Evolutionary conservation across 2,329 filamentous ascomycete genomes (phyloP), one percentile per base, ranked within the genome.

Genomic region (Talaromyces verruculosus): DNA sequence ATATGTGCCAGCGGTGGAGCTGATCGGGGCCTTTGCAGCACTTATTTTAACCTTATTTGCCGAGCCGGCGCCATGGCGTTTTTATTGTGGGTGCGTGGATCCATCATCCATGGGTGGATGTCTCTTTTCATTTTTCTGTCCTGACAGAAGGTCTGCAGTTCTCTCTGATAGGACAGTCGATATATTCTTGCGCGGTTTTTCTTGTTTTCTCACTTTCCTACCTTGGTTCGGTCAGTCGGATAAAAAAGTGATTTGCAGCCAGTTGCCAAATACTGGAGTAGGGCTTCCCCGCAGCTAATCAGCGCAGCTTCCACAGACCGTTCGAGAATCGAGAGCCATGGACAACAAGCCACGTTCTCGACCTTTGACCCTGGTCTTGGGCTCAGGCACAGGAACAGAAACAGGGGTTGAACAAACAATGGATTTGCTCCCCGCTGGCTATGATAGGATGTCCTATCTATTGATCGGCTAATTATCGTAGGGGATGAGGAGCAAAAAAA

Each of bases 291-390:
- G 37, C 60, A 35, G 53, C 65, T 66, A 63, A 66, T 66, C 60
- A 62, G 35, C 43, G 28, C 22, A n/a, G 17, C 45, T 63, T 51
- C 65, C 65, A 63, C 57, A 55, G 53, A 35, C 51, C 13, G 61
- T 33, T 66, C 61, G 25, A 66, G 65, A 66, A 39, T 28, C n/a
- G 17, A 33, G 43, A 58, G 35, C 65, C 65, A 60, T 63, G 65
- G 65, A 55, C 55, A 8, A 19, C 1, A 37, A 6, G 7, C 47
- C 8, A 33, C 5, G 4, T 43, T 53, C 47, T 55, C 15, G 47
- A 15, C 30, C 25, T 11, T 55, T 7, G 13, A 11, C 5, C 33
- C 43, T 15, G 55, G 53, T 19, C 13, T 43, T 15, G 37, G 51
- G 39, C 39, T 58, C 62, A 64, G 51, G 62, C 15, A 58, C 62